Base-by-base conservation (phyloP, 257 asterid genomes). In the Datura wrightii region DNA sequence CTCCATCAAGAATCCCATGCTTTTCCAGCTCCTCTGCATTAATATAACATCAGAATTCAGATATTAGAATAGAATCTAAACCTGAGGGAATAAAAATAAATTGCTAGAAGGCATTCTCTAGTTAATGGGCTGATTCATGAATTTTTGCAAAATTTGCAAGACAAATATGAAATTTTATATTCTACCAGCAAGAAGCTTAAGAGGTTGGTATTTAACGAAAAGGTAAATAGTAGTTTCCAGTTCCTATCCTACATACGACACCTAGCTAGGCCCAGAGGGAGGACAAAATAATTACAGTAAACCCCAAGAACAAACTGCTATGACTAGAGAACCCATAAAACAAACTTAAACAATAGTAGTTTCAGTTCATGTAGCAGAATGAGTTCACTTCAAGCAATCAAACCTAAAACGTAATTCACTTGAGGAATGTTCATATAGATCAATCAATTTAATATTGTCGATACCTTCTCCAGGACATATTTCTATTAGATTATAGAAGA, bases 1-100 rank as follows among this genome's bases (percentile, higher is more conserved):
- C 89, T 79, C 84, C 91, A 72, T 93, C 98, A 74, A 88, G 89
- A 65, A 96, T 92, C 70, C 98, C 99, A 88, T 93, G 89, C 85
- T 92, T 92, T 85, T 80, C 86, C 87, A 96, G 92, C 90, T 96
- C 98, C 88, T 90, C 98, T 95, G 96, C 97, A 90, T 42, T 81
- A 85, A 86, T 79, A 85, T 66, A 91, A 70, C 60, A 65, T 82
- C 19, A 81, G 85, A 87, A 79, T 82, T 76, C 74, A 84, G 65
- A 59, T 80, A 67, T 83, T 42, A 83, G 56, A 66, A 83, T 52
- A 71, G 41, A 67, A 67, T 34, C 83, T 41, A 82, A 87, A 70
- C 59, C 50, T 84, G 82, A 79, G 5, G 54, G 62, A 24, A 14
- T 56, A 37, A 19, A 85, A 52, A 53, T 48, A 36, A 15, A 31